Percentiles rank a stretch among this genome's conserved stretches.
Evolutionary conservation across 2,329 filamentous ascomycete species (phyloP).

Genomic region (Nigrospora osmanthi): DNA sequence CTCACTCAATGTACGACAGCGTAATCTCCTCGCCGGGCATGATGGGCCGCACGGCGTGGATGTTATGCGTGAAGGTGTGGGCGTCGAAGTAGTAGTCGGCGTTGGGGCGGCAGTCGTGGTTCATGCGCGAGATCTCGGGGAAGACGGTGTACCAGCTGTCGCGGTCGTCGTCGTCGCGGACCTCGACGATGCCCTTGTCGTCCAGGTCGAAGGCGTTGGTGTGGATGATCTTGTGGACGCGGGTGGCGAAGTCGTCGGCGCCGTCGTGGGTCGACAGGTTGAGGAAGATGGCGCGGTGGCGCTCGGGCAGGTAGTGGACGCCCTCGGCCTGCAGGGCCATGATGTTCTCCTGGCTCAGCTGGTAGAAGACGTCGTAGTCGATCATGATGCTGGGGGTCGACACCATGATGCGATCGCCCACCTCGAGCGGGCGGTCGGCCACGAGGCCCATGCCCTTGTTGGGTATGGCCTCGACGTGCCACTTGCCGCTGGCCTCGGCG

Average conservation of each 20-base stretch:
- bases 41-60: constrained; percentile 30
- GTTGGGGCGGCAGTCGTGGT: constrained; percentile 38
- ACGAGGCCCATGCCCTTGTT: constrained; percentile 31
- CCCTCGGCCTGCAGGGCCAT: constrained; percentile 21
- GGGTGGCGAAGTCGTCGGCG: constrained; percentile 13
- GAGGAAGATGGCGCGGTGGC: constrained; percentile 22
- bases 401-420: constrained; percentile 29
- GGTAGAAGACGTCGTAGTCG: constrained; percentile 28
- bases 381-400: constrained; percentile 29
- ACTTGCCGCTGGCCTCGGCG: constrained; percentile 13
- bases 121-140: constrained; percentile 31
- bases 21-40: constrained; percentile 33
- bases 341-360: constrained; percentile 16
- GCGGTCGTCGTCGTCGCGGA: constrained; percentile 13
- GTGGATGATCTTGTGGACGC: constrained; percentile 24
- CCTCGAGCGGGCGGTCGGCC: constrained; percentile 21
- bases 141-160: constrained; percentile 27
- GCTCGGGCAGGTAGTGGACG: constrained; percentile 19
- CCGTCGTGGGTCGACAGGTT: constrained; percentile 27
- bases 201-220: constrained; percentile 33
- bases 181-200: constrained; percentile 13
- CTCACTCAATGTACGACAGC: constrained; percentile 31
- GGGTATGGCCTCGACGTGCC: constrained; percentile 25
- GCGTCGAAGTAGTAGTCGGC: constrained; percentile 33
- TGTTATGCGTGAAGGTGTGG: constrained; percentile 27